A percentile compares a stretch with the other conserved stretches of the same genome.
phyloP scores from a whole-genome alignment of 495 filamentous ascomycete species.

The Chaetomium tenue region DNA sequence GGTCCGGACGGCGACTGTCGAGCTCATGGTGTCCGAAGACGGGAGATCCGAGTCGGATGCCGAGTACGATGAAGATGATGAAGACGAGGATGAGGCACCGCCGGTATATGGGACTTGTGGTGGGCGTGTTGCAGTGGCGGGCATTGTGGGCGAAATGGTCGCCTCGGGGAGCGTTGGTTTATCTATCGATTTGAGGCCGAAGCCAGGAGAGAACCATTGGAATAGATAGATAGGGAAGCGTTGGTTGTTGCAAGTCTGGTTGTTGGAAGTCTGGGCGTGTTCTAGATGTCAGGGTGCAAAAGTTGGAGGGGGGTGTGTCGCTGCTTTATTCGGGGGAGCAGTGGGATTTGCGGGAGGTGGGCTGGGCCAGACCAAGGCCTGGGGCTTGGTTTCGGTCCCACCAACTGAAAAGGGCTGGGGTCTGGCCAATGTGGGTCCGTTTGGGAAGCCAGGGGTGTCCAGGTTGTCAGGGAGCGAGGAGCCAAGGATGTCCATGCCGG shows the following conservation, averaged over 20 bases:
- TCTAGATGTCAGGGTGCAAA: slow-evolving; percentile 7
- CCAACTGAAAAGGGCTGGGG: slow-evolving; percentile 16
- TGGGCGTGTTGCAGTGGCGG: slow-evolving; percentile 26
- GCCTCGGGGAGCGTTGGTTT: slow-evolving; percentile 1
- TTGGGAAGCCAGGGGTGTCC: slow-evolving; percentile 6
- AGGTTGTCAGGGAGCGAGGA: slow-evolving; percentile 17
- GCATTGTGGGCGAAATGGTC: slow-evolving; percentile 32
- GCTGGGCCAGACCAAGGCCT: slow-evolving; percentile 31
- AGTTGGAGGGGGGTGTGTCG: slow-evolving; percentile 4
- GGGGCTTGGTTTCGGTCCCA: slow-evolving; percentile 15
- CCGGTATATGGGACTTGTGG: slow-evolving; percentile 38
- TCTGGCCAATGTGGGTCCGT: not conserved
- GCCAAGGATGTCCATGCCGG: not conserved
- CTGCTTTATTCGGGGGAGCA: slow-evolving; percentile 15
- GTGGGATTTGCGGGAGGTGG: slow-evolving; percentile 16
- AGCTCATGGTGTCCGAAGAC: slow-evolving; percentile 24
- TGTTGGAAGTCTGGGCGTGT: slow-evolving; percentile 11
- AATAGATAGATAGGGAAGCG: not conserved
- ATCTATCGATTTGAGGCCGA: slow-evolving; percentile 16
- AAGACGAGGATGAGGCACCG: slow-evolving; percentile 39
- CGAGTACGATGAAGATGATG: slow-evolving; percentile 9
- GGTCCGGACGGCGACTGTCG: slow-evolving; percentile 30
- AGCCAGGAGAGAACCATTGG: slow-evolving; percentile 16
- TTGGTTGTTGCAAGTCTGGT: too few species aligned
- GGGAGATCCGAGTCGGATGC: slow-evolving; percentile 43